Percentiles rank a stretch among this genome's conserved stretches.
Conservation (phyloP, 306 rosid species). For the Cicer judaicum region DNA sequence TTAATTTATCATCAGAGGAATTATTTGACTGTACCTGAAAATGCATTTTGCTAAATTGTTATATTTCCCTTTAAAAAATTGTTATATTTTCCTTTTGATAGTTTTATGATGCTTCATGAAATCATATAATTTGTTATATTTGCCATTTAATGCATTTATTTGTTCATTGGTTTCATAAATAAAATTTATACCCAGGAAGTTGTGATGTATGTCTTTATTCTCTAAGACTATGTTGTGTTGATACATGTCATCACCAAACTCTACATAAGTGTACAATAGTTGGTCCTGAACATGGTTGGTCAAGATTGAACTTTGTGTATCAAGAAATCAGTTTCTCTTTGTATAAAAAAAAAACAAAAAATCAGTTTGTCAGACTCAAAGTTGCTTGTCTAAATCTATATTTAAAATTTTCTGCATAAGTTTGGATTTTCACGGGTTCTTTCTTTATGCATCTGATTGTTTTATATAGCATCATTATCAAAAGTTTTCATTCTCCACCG, state of each 20-base stretch:
- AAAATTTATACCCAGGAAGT: background rate
- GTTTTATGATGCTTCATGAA: background rate
- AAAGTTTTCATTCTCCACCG: slow-evolving; percentile 37
- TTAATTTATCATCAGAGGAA: too few species aligned
- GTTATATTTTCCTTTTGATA: too few species aligned
- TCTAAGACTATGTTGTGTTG: slow-evolving; percentile 4
- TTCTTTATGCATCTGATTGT: slow-evolving; percentile 23
- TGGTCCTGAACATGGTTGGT: slow-evolving; percentile 25
- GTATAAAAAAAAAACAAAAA: background rate
- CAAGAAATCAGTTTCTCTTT: background rate
- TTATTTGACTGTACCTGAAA: too few species aligned
- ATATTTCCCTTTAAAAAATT: too few species aligned
- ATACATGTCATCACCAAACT: slow-evolving; percentile 16
- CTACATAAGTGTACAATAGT: slow-evolving; percentile 18
- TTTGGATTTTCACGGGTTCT: slow-evolving; percentile 12
- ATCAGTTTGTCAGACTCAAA: slow-evolving; percentile 12
- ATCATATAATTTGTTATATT: slow-evolving; percentile 2
- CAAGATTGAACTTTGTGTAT: slow-evolving; percentile 18
- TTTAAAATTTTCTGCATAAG: slow-evolving; percentile 8
- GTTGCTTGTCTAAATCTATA: slow-evolving; percentile 5
- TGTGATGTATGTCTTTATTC: background rate
- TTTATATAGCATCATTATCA: slow-evolving; percentile 7
- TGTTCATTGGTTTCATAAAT: slow-evolving; percentile 26
- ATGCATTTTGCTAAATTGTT: too few species aligned
- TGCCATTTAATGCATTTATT: slow-evolving; percentile 8